phyloP scores from a whole-genome alignment of 1,284 basidiomycete species.

The Irpex sp. region DNA sequence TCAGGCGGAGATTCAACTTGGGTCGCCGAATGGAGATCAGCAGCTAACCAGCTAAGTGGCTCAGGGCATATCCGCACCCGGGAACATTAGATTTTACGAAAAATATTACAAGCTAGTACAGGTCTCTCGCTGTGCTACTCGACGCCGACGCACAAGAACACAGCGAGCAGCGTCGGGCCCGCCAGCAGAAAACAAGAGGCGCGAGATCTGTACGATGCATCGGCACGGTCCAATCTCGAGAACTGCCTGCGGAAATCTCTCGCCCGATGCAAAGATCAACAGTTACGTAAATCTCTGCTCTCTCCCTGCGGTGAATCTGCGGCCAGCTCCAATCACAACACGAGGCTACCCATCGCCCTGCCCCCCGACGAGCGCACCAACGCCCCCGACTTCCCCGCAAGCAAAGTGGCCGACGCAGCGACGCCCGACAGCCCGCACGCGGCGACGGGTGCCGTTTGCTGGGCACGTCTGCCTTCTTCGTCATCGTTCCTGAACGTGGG shows the following conservation, averaged over 20 bases:
- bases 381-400: background rate
- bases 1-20: conserved; percentile 16
- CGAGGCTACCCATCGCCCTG: conserved; percentile 12
- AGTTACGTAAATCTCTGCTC: conserved; percentile 23
- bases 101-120: background rate
- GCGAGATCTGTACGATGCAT: conserved; percentile 11
- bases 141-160: background rate
- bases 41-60: conserved; percentile 12
- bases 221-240: conserved; percentile 11
- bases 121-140: background rate
- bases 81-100: background rate
- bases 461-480: background rate
- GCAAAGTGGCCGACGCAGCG: no score
- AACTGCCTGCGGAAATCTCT: conserved; percentile 13
- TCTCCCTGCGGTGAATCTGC: conserved; percentile 25
- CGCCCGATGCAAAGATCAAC: conserved; percentile 11
- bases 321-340: conserved; percentile 12
- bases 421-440: background rate
- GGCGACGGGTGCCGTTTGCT: background rate
- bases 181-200: background rate
- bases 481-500: conserved; percentile 7
- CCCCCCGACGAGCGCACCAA: background rate
- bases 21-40: conserved; percentile 12
- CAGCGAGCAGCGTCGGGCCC: background rate
- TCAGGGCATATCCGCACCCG: background rate